Base-by-base conservation (phyloP, 768 basidiomycete genomes). In the Paxillus involutus region DNA sequence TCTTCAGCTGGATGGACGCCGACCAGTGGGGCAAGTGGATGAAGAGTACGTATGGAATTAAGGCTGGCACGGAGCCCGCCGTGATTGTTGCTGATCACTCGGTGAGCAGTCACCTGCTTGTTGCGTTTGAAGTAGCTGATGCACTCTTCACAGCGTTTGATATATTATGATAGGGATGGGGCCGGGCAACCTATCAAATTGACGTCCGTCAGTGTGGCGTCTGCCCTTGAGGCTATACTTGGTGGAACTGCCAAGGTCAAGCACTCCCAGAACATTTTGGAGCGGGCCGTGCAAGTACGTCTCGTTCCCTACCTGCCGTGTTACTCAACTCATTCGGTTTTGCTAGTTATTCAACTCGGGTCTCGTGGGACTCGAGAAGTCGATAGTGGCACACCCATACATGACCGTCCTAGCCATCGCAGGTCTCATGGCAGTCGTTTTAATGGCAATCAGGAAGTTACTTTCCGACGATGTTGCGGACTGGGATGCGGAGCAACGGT, bases 1-100 rank as follows among this genome's bases (percentile, higher is more conserved):
- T 94, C 46, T 97, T 94, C 71, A 80, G 87, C 9, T 94, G 88
- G 87, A 94, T 97, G 83, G 92, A 99, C 64, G 81, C 76, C 2
- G 84, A 83, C 24, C 81, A 78, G 69, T 98, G 96, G 94, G 78
- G 71, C 24, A 85, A 81, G 47, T 98, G 94, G 94, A 75, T 96
- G 73, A 93, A 91, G 77, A 86, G 84, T 61, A 93, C 93, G 85
- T 98, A 98, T 72, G 86, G 87, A 29, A 74, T 94, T 60, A 74
- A 70, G 59, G 53, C 58, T 9, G 58, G 46, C 8, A 50, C 54
- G 0, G 67, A 66, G 21, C 69, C 72, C 7, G 61, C 60, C 11
- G 76, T 92, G 21, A 78, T 96, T n/a, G 80, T 97, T 52, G 80
- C 88, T 2, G 89, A 95, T 68, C 93, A 96, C 57, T 74, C 79